A percentile compares a stretch with the other conserved stretches of the same genome.
Evolutionary conservation across 805 yeast genomes (phyloP).

Genomic region (Candida ovalis): DNA sequence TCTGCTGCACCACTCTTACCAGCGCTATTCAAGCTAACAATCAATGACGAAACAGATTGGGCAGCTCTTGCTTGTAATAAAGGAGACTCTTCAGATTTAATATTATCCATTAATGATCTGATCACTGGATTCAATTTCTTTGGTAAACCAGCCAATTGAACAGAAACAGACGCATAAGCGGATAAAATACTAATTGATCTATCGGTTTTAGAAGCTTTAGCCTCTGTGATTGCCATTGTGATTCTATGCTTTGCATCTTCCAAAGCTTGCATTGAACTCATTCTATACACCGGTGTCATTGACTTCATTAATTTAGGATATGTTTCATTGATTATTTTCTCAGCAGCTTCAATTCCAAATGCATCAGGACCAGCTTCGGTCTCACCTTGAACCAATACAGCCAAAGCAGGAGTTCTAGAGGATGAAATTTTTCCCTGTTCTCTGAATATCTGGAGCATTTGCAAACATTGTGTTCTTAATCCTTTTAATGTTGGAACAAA

Average conservation of each 20-base stretch:
- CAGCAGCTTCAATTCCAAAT: slow-evolving; percentile 75
- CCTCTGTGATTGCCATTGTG: slow-evolving; percentile 61
- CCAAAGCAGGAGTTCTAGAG: slow-evolving; percentile 71
- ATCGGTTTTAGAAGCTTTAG: slow-evolving; percentile 46
- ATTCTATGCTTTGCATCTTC: slow-evolving; percentile 78
- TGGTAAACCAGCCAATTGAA: slow-evolving; percentile 68
- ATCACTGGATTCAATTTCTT: slow-evolving; percentile 84
- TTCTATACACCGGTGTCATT: slow-evolving; percentile 65
- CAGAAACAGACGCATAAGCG: slow-evolving; percentile 69
- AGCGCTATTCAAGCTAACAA: slow-evolving; percentile 50
- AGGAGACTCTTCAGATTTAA: slow-evolving; percentile 68
- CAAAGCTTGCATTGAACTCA: slow-evolving; percentile 65
- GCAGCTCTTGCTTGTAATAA: slow-evolving; percentile 73
- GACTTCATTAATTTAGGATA: slow-evolving; percentile 61
- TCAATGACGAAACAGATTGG: slow-evolving; percentile 58
- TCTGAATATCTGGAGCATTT: slow-evolving; percentile 71
- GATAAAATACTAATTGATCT: slow-evolving; percentile 64
- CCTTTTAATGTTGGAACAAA: slow-evolving; percentile 82
- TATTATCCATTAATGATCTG: slow-evolving; percentile 86
- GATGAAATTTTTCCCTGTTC: slow-evolving; percentile 72
- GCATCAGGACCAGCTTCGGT: slow-evolving; percentile 92
- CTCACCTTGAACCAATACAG: slow-evolving; percentile 92
- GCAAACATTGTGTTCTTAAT: slow-evolving; percentile 82
- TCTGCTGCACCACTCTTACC: slow-evolving; percentile 76
- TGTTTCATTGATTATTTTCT: slow-evolving; percentile 57